Base-by-base conservation (phyloP, 805 yeast species). In the Yamadazyma endophytica region DNA sequence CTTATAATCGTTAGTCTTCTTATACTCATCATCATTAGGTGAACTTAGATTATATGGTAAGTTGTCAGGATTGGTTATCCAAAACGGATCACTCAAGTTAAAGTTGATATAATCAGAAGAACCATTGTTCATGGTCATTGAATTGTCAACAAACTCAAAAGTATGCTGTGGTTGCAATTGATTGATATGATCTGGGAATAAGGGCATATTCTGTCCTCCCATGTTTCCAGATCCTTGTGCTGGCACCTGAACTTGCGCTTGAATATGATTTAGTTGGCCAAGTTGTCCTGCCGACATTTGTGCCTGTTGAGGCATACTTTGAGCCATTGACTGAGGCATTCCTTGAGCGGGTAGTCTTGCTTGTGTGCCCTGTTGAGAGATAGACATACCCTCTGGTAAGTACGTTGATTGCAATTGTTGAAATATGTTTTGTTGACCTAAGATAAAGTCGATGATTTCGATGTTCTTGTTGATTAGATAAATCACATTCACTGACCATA, bases 1-100 rank as follows among this genome's bases (percentile, higher is more conserved):
- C 13, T 26, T 26, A 19, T 19, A 17, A 19, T 19, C 18, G 9
- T 26, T 26, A 4, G 29, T 26, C 29, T 26, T 26, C n/a, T 26
- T 26, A 18, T 26, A 19, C 23, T 26, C 20, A 13, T 50, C 60
- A 22, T 55, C 61, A 32, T 52, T 50, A 1, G 62, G 56, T 6
- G 56, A 50, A 19, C 49, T 44, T 13, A 52, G 45, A 37, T 55
- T 52, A 50, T 52, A 54, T 7, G 70, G 70, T 32, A 68, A 50
- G 39, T 67, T 69, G 26, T 58, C 69, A 3, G 76, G 75, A 40
- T 69, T 68, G 12, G 70, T 68, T 27, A 71, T 56, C 64, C 73
- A 70, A 39, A 73, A 73, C 5, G 78, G 78, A 46, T 73, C 79
- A 28, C 54, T 57, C 22, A 68, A 44, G 28, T 41, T 41, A 25